Evolutionary conservation across 495 filamentous ascomycete genomes (phyloP).

Genomic region (Aspergillus asperescens): DNA sequence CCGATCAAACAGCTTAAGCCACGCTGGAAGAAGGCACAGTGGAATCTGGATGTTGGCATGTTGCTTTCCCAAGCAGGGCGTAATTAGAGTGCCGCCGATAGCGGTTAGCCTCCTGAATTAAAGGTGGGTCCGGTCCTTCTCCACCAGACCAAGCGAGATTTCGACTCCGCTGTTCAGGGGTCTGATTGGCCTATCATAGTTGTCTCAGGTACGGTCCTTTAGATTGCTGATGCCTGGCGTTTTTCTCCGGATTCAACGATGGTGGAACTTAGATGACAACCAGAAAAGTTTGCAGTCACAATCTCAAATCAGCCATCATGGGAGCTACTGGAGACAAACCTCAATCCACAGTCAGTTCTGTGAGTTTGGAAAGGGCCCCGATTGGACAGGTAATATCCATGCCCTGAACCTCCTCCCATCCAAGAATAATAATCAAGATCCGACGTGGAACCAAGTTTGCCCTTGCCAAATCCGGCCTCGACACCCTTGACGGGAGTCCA

Average conservation of each 20-base stretch:
- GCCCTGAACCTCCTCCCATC: background rate
- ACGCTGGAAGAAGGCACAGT: too few species aligned
- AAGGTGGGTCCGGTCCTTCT: conserved; percentile 19
- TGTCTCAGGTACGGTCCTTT: conserved; percentile 24
- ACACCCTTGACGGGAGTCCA: background rate
- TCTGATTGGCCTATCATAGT: conserved; percentile 27
- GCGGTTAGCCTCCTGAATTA: conserved; percentile 5
- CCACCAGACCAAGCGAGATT: conserved; percentile 28
- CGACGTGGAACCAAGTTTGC: conserved; percentile 1
- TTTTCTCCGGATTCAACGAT: conserved; percentile 17
- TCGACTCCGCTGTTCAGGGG: conserved; percentile 19
- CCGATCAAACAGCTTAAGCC: background rate
- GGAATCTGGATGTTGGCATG: too few species aligned
- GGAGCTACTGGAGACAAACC: too few species aligned
- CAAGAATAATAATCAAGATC: background rate
- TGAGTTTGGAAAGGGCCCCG: background rate
- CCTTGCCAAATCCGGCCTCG: conserved; percentile 1
- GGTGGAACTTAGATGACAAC: background rate
- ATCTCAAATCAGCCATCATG: background rate
- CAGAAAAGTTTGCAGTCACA: background rate
- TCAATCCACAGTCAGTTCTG: too few species aligned
- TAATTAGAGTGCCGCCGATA: conserved; percentile 17
- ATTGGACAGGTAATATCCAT: background rate
- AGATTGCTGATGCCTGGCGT: conserved; percentile 18
- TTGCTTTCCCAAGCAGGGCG: background rate